Percentiles rank a stretch among this genome's conserved stretches.
Conservation (phyloP, 345 rosid species). For the Nephelium lappaceum region DNA sequence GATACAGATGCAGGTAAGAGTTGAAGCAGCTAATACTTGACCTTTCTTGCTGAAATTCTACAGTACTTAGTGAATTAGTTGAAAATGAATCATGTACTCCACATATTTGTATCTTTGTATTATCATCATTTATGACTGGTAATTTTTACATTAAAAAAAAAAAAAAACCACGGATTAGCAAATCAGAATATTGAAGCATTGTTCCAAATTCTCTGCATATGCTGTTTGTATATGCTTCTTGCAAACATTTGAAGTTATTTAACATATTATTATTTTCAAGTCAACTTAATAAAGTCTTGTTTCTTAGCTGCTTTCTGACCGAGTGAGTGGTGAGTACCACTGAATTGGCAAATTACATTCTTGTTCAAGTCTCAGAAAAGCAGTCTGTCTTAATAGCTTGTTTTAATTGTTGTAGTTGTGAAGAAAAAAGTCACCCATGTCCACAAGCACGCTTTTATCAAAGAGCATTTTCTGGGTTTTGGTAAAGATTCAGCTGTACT, state of each 20-base stretch:
- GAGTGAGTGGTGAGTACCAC: neutral
- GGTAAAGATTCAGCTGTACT: constrained; percentile 63
- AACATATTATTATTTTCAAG: neutral
- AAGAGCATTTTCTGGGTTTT: constrained; percentile 68
- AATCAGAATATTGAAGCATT: neutral
- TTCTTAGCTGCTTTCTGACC: constrained; percentile 1
- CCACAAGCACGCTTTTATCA: constrained; percentile 69
- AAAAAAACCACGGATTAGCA: neutral
- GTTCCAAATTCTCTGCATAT: neutral
- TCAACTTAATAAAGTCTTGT: neutral
- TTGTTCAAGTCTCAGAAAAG: constrained; percentile 1
- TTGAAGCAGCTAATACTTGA: neutral
- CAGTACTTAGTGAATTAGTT: neutral
- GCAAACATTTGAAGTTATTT: neutral
- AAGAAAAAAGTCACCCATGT: constrained; percentile 62
- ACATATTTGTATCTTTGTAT: neutral
- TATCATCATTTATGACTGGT: neutral
- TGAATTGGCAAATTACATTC: constrained; percentile 10
- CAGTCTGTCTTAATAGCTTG: constrained; percentile 8
- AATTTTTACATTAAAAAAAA: constrained; percentile 10
- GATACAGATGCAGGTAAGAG: constrained; percentile 53
- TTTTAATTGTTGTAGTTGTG: constrained; percentile 47
- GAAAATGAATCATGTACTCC: neutral
- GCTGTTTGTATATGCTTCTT: neutral
- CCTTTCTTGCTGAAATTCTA: constrained; percentile 7